Evolutionary conservation across 2,329 filamentous ascomycete genomes (phyloP).

Genomic region (Ophiocordyceps camponoti-floridani): DNA sequence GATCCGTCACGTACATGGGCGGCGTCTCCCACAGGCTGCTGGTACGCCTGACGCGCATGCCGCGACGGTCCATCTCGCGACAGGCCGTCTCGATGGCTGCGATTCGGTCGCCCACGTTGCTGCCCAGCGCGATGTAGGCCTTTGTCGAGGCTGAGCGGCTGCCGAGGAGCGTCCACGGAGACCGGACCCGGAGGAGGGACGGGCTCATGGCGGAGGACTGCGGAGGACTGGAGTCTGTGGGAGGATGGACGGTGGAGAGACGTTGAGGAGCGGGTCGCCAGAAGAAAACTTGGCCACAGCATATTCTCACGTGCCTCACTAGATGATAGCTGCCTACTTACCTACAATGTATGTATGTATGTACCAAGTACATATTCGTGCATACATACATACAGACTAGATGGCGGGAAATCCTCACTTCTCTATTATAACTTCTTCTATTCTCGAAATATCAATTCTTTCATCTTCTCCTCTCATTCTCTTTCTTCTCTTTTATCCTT

Average conservation of each 20-base stretch:
- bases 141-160: slow-evolving; percentile 14
- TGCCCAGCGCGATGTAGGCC: slow-evolving; percentile 78
- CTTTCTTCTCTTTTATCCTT: too few species aligned
- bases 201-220: neutral
- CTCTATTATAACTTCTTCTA: too few species aligned
- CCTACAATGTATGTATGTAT: too few species aligned
- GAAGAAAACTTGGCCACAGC: neutral
- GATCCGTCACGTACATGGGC: slow-evolving; percentile 90
- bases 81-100: slow-evolving; percentile 74
- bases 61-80: slow-evolving; percentile 52
- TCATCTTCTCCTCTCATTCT: too few species aligned
- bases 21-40: slow-evolving; percentile 88
- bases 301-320: too few species aligned
- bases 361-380: too few species aligned
- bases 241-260: neutral
- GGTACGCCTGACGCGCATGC: slow-evolving; percentile 59
- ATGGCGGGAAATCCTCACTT: too few species aligned
- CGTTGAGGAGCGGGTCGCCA: neutral
- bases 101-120: slow-evolving; percentile 78
- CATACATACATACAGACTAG: too few species aligned
- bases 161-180: slow-evolving; percentile 1
- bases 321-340: too few species aligned
- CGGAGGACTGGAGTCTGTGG: too few species aligned
- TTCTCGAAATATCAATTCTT: too few species aligned
- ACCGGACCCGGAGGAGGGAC: neutral